phyloP scores from a whole-genome alignment of 2,329 filamentous ascomycete species.

The Paracoccidioides lutzii region DNA sequence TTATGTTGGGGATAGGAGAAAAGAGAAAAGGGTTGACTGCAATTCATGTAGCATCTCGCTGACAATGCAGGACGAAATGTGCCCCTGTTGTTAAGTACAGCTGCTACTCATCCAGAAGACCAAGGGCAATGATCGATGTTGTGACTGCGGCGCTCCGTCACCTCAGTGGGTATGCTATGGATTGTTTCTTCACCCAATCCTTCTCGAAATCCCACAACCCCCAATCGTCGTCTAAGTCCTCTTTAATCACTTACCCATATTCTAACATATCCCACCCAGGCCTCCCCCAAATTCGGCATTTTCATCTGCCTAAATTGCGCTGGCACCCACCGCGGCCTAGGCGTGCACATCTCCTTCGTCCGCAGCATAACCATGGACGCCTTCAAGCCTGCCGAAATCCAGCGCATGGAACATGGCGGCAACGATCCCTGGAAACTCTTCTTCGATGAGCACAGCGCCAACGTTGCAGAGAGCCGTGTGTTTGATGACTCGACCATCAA shows the following conservation, averaged over 20 bases:
- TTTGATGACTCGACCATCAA: slow-evolving; percentile 85
- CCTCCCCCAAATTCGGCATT: slow-evolving; percentile 88
- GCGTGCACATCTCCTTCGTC: slow-evolving; percentile 97
- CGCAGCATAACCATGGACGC: slow-evolving; percentile 97
- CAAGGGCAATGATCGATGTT: slow-evolving; percentile 77
- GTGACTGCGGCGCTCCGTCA: slow-evolving; percentile 88
- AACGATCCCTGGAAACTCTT: slow-evolving; percentile 80
- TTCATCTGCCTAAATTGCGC: slow-evolving; percentile 98
- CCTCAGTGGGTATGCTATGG: slow-evolving; percentile 74
- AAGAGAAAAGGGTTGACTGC: too few species aligned
- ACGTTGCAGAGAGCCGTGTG: slow-evolving; percentile 51
- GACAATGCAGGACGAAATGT: background rate
- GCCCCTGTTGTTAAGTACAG: slow-evolving; percentile 33
- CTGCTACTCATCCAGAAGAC: slow-evolving; percentile 84
- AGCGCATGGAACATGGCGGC: slow-evolving; percentile 83
- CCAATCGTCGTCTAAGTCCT: background rate
- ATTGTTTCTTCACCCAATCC: background rate
- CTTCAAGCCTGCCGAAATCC: slow-evolving; percentile 85
- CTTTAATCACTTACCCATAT: slow-evolving; percentile 2
- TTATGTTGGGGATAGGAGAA: too few species aligned
- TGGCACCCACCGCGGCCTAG: slow-evolving; percentile 83
- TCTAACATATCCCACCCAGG: slow-evolving; percentile 28
- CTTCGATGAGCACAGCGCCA: slow-evolving; percentile 61
- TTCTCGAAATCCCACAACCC: background rate
- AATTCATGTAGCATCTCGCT: background rate